Evolutionary conservation across 2,329 filamentous ascomycete genomes (phyloP), one percentile per base, ranked within the genome.

Genomic region (Lecanoromycetidae sp.): DNA sequence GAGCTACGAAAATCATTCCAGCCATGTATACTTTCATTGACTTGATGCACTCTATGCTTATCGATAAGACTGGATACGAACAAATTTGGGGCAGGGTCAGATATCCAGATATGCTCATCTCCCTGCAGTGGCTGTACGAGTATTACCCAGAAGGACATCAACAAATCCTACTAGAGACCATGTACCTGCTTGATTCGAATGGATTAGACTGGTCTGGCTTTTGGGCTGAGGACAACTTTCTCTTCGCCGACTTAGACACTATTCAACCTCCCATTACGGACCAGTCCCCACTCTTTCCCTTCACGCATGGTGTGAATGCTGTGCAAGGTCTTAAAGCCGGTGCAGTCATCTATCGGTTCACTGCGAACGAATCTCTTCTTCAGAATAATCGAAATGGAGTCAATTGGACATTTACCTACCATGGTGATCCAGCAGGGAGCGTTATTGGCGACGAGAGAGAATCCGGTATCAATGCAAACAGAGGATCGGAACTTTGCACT

Each of bases 31-130:
- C 60, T 20, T 79, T 75, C 53, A 59, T 73, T 30, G 55, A 60
- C 3, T 58, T 79, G 3, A 69, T 71, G 55, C 66, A 78, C 52
- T 59, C 57, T 26, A 80, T 80, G 75, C 64, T 80, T 15, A 61
- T 64, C 46, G 58, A 76, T 47, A 68, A 76, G 52, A 70, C 69
- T 36, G 67, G 67, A 1, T 67, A 72, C 22, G 64, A 69, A 46
- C 57, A 61, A 27, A 57, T 60, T 29, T 69, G 66, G 66, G 62
- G 62, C 25, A 56, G 60, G 25, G 62, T 64, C 10, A 56, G 68
- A 26, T 60, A 60, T 23, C 60, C 65, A 13, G 70, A 74, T 52
- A 65, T 71, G 61, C 61, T 69, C 19, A 57, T 72, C 17, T 61
- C 62, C 1, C 55, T 73, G 49, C 68, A 72, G 54, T 73, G 70